Base-by-base conservation (phyloP, 2,329 filamentous ascomycete species). In the Microdochium trichocladiopsis region DNA sequence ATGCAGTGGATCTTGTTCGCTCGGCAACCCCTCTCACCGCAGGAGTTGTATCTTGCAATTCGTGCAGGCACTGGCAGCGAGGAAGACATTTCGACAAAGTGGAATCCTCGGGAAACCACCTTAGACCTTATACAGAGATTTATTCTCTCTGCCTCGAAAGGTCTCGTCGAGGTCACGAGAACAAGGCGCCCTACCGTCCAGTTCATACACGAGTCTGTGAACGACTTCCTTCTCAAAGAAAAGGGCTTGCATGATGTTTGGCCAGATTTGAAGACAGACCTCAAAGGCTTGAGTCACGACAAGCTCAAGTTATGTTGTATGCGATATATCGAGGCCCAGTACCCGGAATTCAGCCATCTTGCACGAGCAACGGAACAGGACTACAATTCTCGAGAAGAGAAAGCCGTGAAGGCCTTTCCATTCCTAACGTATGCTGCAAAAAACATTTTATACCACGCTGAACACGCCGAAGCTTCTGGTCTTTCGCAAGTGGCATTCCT, bases 131-230 rank as follows among this genome's bases (percentile, higher is more conserved):
- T 75, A 48, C 49, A 57, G 0, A 60, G 53, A 2, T 73, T 66
- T 23, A 63, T 80, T 0, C 58, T 72, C 0, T 65, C 61, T 33
- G 71, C 63, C 0, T 82, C 78, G 0, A 82, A 80, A 57, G 78
- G 79, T 0, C 64, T 82, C 9, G 72, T 70, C 0, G 76, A 80
- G 51, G 54, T 72, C 1, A 72, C 69, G 23, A 22, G 47, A n/a
- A 16, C 43, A 47, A 61, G 64, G 10, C 1, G 23, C 0, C 56
- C 60, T 0, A 70, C 57, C 0, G 71, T 80, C 1, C 77, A 81
- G 52, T 82, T 80, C 57, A 79, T 79, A 3, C 76, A 80, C 41
- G 74, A 78, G 55, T 77, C 76, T 0, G 73, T 79, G 0, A 60
- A 67, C 1, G 75, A 79, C n/a, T 78, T 73, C 43, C 64, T 80